Conservation (phyloP, 768 basidiomycete species). For the Naematelia encephala region DNA sequence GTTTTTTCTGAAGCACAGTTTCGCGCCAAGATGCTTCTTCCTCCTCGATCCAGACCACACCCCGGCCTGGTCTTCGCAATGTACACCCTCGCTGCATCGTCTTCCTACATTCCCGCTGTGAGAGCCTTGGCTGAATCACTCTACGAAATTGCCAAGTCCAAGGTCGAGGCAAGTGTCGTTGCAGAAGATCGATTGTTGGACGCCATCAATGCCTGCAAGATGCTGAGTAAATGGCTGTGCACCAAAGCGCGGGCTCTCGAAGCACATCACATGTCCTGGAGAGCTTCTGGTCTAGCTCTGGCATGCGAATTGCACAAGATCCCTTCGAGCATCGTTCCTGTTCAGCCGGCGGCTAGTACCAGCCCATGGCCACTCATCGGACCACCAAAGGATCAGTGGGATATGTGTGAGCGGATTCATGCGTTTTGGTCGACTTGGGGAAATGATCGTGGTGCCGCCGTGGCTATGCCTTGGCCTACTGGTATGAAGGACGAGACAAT, state of each 20-base stretch:
- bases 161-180: constrained; percentile 22
- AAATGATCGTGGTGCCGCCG: constrained; percentile 18
- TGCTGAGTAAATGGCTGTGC: constrained; percentile 31
- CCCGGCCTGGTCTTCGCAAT: constrained; percentile 34
- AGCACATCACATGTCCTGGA: constrained; percentile 15
- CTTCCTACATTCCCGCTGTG: constrained; percentile 35
- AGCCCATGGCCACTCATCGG: constrained; percentile 16
- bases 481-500: constrained; percentile 19
- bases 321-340: constrained; percentile 9
- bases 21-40: constrained; percentile 14
- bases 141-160: constrained; percentile 16
- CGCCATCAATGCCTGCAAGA: constrained; percentile 25
- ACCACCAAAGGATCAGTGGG: constrained; percentile 23
- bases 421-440: constrained; percentile 35
- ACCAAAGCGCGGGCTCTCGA: constrained; percentile 18
- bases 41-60: constrained; percentile 14
- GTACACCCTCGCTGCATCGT: constrained; percentile 28
- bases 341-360: not conserved
- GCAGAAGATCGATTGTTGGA: constrained; percentile 30
- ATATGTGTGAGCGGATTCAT: constrained; percentile 30
- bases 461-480: constrained; percentile 18
- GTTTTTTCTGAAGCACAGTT: constrained; percentile 28
- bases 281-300: constrained; percentile 19
- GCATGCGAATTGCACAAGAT: constrained; percentile 31
- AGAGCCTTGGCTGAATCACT: constrained; percentile 25